Base-by-base conservation (phyloP, 1,284 basidiomycete species). In the Schizophyllum commune region DNA sequence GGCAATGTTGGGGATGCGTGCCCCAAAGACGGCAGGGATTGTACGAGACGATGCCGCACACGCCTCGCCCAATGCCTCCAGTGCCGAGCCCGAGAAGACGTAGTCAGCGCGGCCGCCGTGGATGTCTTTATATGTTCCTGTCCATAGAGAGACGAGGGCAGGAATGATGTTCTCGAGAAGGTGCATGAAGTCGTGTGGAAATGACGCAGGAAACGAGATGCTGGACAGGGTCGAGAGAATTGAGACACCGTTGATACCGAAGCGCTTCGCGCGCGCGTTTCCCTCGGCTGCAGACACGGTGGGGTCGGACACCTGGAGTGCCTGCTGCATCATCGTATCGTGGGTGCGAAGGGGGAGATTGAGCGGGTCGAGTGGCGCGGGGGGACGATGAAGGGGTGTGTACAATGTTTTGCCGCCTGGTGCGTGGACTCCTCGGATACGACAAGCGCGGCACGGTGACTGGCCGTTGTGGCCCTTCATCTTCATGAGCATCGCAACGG, bases 151-250 rank as follows among this genome's bases (percentile, higher is more conserved):
- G 8, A 67, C 19, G 8, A 68, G 59, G 22, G 59, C 63, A 1
- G 51, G 60, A 6, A 62, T 15, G 7, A 65, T 33, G 58, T 67
- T 67, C 54, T 63, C 59, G 7, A 67, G 21, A 11, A 69, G 60
- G 52, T 70, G 67, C 67, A 69, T 69, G 11, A 63, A 59, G 19
- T 69, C 62, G 34, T 65, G 63, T 8, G 66, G 66, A 52, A 67
- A 68, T 15, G 63, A 65, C 5, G 13, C 20, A 2, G 63, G 63
- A 33, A 64, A 62, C 32, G 61, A 64, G 22, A 62, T 51, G 57
- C 56, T 58, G 9, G 61, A 52, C 6, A 68, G 47, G 8, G 33
- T 55, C 6, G 63, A 60, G 32, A 66, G 65, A 32, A 67, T 34
- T 7, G 66, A 61, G 1, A 64, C 47, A 1, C 65, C 64, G 32